Base-by-base conservation (phyloP, 768 basidiomycete genomes). In the Hygrocybe punicea region DNA sequence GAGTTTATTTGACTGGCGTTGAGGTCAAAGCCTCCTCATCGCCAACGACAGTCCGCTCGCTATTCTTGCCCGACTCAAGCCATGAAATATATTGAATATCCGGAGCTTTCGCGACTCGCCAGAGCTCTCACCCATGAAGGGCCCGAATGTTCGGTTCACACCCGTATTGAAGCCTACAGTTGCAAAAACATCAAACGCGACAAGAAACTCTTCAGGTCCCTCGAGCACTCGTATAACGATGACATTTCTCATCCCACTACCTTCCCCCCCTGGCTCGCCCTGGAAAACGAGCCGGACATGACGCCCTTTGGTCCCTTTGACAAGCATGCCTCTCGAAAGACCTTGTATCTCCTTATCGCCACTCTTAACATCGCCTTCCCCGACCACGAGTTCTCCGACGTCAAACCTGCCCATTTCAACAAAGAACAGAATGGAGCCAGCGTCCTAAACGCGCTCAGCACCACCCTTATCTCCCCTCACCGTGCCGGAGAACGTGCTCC, bases 141-240 rank as follows among this genome's bases (percentile, higher is more conserved):
- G 10, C 84, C 88, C 48, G 91, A 94, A 72, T 92, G 91, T 71
- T 82, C 86, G 4, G 92, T 96, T 6, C 86, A 92, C 73, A 93
- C 92, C 45, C 84, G 93, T 62, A 87, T 98, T 72, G 96, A 98
- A 73, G 95, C 93, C 0, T 99, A 98, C 79, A 91, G 89, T 67
- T 94, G 93, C 82, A 99, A 99, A 83, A 88, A 94, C 73, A 89
- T 97, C 73, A 91, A 92, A 64, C 88, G 91, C 66, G 97, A 99
- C 81, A 93, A 94, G 84, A 91, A 89, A 70, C 87, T 98, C 71
- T 93, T 93, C 81, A 93, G 91, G 68, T 79, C 86, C 9, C 86
- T 98, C 76, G 95, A 98, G 71, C 81, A 83, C 64, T 86, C 88
- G 29, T 93, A 98, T 77, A 79, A 84, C 58, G 85, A 88, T 61